A percentile compares a stretch with the other conserved stretches of the same genome.
Evolutionary conservation across 139 green algal genomes (phyloP).

Genomic region (Chlamydomonas sphaeroides): DNA sequence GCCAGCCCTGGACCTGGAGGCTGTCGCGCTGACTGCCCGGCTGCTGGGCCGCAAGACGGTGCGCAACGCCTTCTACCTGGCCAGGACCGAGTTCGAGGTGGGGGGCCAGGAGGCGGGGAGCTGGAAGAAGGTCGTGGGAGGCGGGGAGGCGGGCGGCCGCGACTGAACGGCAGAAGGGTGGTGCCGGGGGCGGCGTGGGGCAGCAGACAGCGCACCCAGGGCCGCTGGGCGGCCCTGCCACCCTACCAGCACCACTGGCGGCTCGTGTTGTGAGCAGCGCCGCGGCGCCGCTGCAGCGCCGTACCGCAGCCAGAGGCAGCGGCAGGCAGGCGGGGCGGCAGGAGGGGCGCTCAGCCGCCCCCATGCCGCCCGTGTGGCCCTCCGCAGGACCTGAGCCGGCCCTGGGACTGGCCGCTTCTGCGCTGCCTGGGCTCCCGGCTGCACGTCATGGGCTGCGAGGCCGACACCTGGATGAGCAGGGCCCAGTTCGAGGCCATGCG

Average conservation of each 20-base stretch:
- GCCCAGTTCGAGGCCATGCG: constrained; percentile 34
- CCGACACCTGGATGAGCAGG: constrained; percentile 34
- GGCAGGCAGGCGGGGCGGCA: no score
- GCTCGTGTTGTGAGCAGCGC: no score
- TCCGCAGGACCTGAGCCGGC: constrained; percentile 26
- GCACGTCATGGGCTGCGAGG: constrained; percentile 41
- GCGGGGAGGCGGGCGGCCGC: not conserved
- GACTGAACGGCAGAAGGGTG: not conserved
- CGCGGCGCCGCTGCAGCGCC: no score
- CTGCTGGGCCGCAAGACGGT: constrained; percentile 26
- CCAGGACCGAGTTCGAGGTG: constrained; percentile 42
- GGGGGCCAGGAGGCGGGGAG: not conserved
- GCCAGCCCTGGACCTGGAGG: constrained; percentile 38
- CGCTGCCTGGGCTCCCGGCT: not conserved
- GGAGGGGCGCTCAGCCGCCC: no score
- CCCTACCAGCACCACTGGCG: no score
- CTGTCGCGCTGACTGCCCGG: constrained; percentile 5
- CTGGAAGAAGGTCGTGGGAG: not conserved
- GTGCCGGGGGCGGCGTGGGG: not conserved
- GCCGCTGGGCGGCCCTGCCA: no score
- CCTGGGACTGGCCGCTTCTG: constrained; percentile 27
- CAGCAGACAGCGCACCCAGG: no score
- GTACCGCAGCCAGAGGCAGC: no score
- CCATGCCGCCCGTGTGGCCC: not conserved
- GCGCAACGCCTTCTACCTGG: constrained; percentile 48